These are phyloP conservation scores for Colletotrichum tamarilloi DNA, from an alignment of 2,329 filamentous ascomycete species.

Conservation along the genomic window DNA sequence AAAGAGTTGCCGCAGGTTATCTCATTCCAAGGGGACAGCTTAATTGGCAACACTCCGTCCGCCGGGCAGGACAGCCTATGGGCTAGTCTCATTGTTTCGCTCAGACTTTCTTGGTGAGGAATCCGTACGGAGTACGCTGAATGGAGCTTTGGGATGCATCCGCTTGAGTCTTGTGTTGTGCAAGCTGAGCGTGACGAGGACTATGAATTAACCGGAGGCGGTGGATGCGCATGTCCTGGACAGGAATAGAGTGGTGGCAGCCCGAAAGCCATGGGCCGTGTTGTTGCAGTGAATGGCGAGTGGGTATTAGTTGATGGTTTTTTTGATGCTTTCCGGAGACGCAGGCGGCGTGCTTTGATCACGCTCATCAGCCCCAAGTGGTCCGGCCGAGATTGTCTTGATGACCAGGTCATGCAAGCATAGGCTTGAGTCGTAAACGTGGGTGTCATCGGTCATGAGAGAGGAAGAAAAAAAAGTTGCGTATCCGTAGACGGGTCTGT, in stretches of 20 bases:
- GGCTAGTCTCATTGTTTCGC: background rate
- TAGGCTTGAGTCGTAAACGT: conserved; percentile 22
- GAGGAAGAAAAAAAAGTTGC: background rate
- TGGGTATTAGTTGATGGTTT: conserved; percentile 13
- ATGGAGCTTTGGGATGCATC: conserved; percentile 12
- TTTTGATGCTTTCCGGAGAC: conserved; percentile 7
- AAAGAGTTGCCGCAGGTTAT: background rate
- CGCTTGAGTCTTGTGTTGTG: background rate
- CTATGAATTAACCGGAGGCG: conserved; percentile 4
- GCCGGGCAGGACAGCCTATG: background rate
- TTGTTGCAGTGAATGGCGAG: background rate
- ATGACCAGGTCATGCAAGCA: conserved; percentile 11
- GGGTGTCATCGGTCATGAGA: background rate
- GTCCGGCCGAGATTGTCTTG: conserved; percentile 2
- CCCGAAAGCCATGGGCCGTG: background rate
- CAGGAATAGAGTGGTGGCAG: conserved; percentile 16
- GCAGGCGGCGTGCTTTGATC: conserved; percentile 3
- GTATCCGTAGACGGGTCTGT: conserved; percentile 2
- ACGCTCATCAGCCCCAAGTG: background rate
- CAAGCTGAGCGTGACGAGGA: conserved; percentile 10
- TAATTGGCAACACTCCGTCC: background rate
- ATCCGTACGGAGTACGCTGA: background rate
- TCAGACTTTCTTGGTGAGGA: background rate
- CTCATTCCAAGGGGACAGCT: background rate
- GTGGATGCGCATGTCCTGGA: conserved; percentile 18